Evolutionary conservation across 208 protist genomes (phyloP), one percentile per base, ranked within the genome.

Genomic region (Trypanosomatidae sp.): DNA sequence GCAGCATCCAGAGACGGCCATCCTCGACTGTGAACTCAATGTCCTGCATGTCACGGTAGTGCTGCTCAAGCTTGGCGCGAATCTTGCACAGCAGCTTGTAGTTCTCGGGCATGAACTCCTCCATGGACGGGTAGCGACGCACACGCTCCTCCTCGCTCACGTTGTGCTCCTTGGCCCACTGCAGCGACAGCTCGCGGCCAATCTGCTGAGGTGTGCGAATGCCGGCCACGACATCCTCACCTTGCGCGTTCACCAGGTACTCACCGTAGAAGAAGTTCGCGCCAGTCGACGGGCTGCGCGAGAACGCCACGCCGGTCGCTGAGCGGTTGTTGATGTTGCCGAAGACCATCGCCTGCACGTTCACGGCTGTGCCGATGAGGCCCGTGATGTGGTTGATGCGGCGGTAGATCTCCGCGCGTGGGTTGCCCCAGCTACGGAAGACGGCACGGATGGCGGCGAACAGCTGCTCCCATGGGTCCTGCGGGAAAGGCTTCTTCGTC

Each of bases 21-120:
- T 90, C 62, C 54, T 97, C 77, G 27, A 97, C 94, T 25, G 94
- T 97, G 80, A 97, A 97, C 70, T 97, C 94, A 51, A 97, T 84
- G 54, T 97, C 94, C 67, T 95, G 87, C 85, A 97, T 96, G 58
- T 97, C 94, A 23, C 70, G 78, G 71, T 90, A 97, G 72, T 96
- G 79, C 26, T 59, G 18, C 64, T 97, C 93, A 22, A 97, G 72
- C 25, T 61, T 71, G 13, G 53, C 48, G 30, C 66, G 74, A 40
- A 90, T 85, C 22, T 85, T 62, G 39, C 78, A 68, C 26, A 97
- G 79, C 54, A 95, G 55, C 26, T 66, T 52, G 68, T 92, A 95
- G 54, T 71, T 68, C 44, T 83, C 74, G 5, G 90, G 88, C 73
- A 94, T 81, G 16, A 52, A 51, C 61, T 89, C 68, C 54, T 94